These are phyloP conservation scores for Fusarium gaditjirri DNA, from an alignment of 2,329 filamentous ascomycete genomes.

Conservation along the genomic window DNA sequence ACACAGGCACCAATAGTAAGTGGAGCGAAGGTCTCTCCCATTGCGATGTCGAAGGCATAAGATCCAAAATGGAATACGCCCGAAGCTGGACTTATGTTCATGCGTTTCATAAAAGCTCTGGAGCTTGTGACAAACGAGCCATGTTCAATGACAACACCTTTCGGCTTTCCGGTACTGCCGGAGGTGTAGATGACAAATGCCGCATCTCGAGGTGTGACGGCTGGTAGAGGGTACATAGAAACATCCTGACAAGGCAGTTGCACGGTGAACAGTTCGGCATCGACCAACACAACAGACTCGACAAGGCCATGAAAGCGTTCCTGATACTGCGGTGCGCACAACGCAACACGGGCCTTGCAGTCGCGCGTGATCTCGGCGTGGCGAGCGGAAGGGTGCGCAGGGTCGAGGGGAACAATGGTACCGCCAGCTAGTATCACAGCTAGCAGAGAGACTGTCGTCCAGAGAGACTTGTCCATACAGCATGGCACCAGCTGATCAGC, in stretches of 20 bases:
- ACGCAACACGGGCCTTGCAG: conserved; percentile 10
- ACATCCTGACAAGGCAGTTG: background rate
- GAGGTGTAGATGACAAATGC: conserved; percentile 40
- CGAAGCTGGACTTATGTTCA: conserved; percentile 3
- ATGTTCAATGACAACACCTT: conserved; percentile 40
- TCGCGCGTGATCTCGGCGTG: conserved; percentile 17
- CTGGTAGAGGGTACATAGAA: background rate
- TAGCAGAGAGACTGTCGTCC: conserved; percentile 40
- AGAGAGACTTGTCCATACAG: conserved; percentile 41
- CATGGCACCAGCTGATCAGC: conserved; percentile 18
- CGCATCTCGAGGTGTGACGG: background rate
- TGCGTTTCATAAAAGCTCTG: conserved; percentile 20
- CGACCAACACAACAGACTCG: background rate
- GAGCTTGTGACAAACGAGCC: conserved; percentile 16
- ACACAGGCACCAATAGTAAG: conserved; percentile 34
- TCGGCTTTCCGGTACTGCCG: conserved; percentile 41
- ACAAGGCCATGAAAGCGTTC: conserved; percentile 3
- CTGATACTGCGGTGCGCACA: conserved; percentile 14
- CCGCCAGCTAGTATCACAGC: conserved; percentile 42
- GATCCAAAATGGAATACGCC: conserved; percentile 40
- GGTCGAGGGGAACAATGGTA: conserved; percentile 40
- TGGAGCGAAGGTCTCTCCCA: conserved; percentile 33
- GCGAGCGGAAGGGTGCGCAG: conserved; percentile 24
- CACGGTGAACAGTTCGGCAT: background rate
- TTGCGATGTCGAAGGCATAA: conserved; percentile 39